Evolutionary conservation across 2,329 filamentous ascomycete species (phyloP).

Genomic region (Drechslerella dactyloides): DNA sequence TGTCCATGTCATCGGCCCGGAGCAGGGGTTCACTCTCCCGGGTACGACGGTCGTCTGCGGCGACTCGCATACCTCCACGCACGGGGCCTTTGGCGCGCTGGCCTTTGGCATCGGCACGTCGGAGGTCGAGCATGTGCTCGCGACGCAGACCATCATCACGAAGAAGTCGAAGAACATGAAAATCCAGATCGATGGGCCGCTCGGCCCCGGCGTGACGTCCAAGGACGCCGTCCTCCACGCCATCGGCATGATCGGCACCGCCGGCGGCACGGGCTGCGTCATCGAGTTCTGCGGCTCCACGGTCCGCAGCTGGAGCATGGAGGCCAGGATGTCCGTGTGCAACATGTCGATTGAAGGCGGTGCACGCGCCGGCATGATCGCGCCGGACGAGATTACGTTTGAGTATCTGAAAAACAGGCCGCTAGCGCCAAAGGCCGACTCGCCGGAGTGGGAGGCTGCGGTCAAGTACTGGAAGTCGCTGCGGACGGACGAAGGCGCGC

Average conservation of each 20-base stretch:
- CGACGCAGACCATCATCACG: conserved; percentile 93
- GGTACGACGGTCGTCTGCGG: conserved; percentile 97
- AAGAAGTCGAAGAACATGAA: conserved; percentile 98
- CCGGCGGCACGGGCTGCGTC: conserved; percentile 89
- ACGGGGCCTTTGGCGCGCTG: conserved; percentile 92
- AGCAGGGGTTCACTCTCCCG: conserved; percentile 97
- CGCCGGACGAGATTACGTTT: conserved; percentile 90
- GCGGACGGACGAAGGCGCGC: conserved; percentile 83
- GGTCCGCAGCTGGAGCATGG: conserved; percentile 87
- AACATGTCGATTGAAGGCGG: conserved; percentile 99
- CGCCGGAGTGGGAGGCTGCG: conserved; percentile 87
- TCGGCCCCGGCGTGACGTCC: conserved; percentile 88
- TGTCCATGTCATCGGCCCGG: conserved; percentile 96
- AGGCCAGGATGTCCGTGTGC: conserved; percentile 98
- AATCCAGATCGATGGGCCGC: conserved; percentile 89
- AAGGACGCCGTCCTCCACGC: conserved; percentile 94
- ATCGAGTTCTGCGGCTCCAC: conserved; percentile 98
- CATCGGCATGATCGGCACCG: conserved; percentile 92
- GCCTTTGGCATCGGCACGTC: conserved; percentile 98
- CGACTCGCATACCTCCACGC: conserved; percentile 97
- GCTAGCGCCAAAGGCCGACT: conserved; percentile 81
- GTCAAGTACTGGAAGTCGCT: conserved; percentile 85
- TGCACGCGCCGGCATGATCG: conserved; percentile 94
- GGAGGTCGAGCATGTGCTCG: conserved; percentile 97
- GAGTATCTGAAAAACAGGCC: conserved; percentile 93